Evolutionary conservation across 2,329 filamentous ascomycete genomes (phyloP).

Genomic region (Basipetospora chlamydospora): DNA sequence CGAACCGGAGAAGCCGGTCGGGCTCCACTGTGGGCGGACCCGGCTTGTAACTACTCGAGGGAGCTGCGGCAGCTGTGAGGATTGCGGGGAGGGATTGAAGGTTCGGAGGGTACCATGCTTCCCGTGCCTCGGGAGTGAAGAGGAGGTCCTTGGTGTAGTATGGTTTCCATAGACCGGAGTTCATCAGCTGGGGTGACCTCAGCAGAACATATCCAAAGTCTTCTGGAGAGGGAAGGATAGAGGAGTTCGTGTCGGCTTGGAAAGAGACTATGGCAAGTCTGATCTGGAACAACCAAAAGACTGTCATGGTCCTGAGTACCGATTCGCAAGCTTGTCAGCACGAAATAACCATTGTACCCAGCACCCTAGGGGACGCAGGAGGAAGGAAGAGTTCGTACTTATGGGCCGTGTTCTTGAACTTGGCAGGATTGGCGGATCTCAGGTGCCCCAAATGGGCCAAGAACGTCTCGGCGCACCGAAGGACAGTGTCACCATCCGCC

Average conservation of each 20-base stretch:
- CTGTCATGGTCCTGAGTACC: slow-evolving; percentile 16
- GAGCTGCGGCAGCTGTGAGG: no score
- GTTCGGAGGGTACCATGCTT: slow-evolving; percentile 17
- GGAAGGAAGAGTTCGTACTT: slow-evolving; percentile 9
- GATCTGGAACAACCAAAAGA: slow-evolving; percentile 21
- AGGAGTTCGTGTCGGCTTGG: slow-evolving; percentile 7
- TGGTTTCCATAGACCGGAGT: slow-evolving; percentile 15
- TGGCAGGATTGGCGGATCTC: slow-evolving; percentile 12
- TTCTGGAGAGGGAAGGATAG: slow-evolving; percentile 6
- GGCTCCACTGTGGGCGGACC: not conserved
- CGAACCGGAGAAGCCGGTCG: slow-evolving; percentile 15
- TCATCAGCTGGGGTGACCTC: slow-evolving; percentile 14
- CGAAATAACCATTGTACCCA: not conserved
- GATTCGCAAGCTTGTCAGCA: not conserved
- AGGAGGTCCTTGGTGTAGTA: slow-evolving; percentile 19
- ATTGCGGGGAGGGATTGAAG: slow-evolving; percentile 14
- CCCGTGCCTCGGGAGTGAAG: slow-evolving; percentile 15
- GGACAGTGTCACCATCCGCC: slow-evolving; percentile 10
- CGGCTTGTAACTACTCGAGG: no score
- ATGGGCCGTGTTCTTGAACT: slow-evolving; percentile 20
- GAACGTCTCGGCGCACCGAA: slow-evolving; percentile 17
- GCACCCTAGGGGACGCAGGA: not conserved
- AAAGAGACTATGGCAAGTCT: slow-evolving; percentile 15
- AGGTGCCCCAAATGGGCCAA: slow-evolving; percentile 15
- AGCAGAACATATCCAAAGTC: slow-evolving; percentile 14